Evolutionary conservation across 148 eudicot species (phyloP).

Genomic region (Fallopia convolvulus): DNA sequence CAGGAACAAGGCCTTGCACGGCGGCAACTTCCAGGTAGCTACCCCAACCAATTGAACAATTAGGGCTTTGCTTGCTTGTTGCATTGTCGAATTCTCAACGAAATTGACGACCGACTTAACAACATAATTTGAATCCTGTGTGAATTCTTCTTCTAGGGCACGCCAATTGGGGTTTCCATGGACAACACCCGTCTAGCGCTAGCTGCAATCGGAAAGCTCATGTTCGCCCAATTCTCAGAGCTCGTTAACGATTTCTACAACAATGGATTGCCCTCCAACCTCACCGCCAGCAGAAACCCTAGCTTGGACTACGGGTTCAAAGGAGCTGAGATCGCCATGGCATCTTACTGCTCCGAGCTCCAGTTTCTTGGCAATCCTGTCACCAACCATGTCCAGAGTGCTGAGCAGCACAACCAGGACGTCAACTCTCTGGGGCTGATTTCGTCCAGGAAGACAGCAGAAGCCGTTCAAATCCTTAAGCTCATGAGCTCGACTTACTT

Average conservation of each 20-base stretch:
- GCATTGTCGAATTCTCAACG: neutral
- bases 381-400: constrained; percentile 10
- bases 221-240: constrained; percentile 12
- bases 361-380: constrained; percentile 6
- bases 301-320: constrained; percentile 12
- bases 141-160: neutral
- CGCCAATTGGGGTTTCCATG: constrained; percentile 13
- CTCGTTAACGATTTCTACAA: constrained; percentile 5
- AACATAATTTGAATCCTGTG: neutral
- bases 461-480: constrained; percentile 6
- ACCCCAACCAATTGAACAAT: neutral
- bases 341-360: constrained; percentile 5
- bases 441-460: constrained; percentile 4
- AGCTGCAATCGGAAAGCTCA: constrained; percentile 9
- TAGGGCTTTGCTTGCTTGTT: neutral
- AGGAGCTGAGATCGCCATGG: constrained; percentile 11
- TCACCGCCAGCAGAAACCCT: constrained; percentile 8
- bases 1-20: constrained; percentile 10
- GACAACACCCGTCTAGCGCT: constrained; percentile 10
- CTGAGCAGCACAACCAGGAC: constrained; percentile 4
- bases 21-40: constrained; percentile 13
- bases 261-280: constrained; percentile 9
- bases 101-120: too few species aligned
- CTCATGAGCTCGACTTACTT: constrained; percentile 8
- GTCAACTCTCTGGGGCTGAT: constrained; percentile 7